These are phyloP conservation scores for Botryobasidium botryosum DNA, from an alignment of 768 basidiomycete genomes.

Conservation along the genomic window DNA sequence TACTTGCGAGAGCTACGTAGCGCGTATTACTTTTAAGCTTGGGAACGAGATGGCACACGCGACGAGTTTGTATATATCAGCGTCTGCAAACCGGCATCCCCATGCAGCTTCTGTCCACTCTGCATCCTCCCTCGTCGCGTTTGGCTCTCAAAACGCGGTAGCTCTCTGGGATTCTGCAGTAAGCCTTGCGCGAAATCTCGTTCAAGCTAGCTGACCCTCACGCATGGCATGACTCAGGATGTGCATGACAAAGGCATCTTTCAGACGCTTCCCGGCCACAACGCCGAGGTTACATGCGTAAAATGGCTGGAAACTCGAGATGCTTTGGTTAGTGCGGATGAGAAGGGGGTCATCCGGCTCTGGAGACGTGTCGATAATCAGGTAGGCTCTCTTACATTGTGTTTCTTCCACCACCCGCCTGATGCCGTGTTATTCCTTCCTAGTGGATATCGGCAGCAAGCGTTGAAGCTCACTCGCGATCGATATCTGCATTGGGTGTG, in stretches of 20 bases:
- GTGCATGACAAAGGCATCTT: constrained; percentile 35
- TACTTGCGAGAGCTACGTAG: too few relatives aligned
- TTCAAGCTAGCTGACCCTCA: constrained; percentile 1
- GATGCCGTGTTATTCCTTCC: constrained; percentile 9
- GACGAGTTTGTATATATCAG: constrained; percentile 33
- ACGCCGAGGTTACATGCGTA: constrained; percentile 57
- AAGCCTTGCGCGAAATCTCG: constrained; percentile 12
- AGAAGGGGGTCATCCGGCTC: constrained; percentile 43
- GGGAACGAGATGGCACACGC: too few relatives aligned
- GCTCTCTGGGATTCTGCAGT: constrained; percentile 44
- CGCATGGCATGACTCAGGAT: constrained; percentile 24
- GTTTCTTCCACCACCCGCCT: neutral
- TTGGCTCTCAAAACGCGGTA: constrained; percentile 37
- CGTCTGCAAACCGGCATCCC: constrained; percentile 31
- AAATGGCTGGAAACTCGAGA: constrained; percentile 37
- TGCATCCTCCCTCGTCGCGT: constrained; percentile 29
- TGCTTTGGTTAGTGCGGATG: constrained; percentile 54
- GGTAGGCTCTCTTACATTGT: constrained; percentile 15
- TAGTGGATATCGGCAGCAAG: constrained; percentile 40
- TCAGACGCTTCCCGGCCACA: constrained; percentile 60
- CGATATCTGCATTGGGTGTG: constrained; percentile 51
- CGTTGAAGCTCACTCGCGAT: constrained; percentile 44
- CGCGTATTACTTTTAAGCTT: too few relatives aligned
- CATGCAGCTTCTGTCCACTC: constrained; percentile 24
- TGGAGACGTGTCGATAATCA: constrained; percentile 33